Percentiles rank a stretch among this genome's conserved stretches.
Conservation (phyloP, 2,329 filamentous ascomycete genomes). For the Lithohypha guttulata region DNA sequence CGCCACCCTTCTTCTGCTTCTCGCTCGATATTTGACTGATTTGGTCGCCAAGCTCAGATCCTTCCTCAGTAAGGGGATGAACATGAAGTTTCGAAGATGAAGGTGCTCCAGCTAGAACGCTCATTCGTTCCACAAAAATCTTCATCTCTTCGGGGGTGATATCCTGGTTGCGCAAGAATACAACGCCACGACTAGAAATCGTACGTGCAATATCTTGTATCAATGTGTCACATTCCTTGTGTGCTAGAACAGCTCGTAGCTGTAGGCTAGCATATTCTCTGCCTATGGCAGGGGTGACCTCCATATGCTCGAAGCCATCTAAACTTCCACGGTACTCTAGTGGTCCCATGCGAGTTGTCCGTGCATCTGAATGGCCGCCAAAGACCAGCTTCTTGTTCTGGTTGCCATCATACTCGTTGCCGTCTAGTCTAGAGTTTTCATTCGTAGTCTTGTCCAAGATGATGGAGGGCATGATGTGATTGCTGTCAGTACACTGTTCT, state of each 20-base stretch:
- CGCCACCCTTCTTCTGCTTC: slow-evolving; percentile 40
- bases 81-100: slow-evolving; percentile 48
- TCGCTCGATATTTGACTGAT: slow-evolving; percentile 55
- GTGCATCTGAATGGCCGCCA: slow-evolving; percentile 1
- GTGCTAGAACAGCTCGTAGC: slow-evolving; percentile 40
- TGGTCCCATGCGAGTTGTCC: slow-evolving; percentile 19
- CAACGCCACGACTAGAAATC: slow-evolving; percentile 57
- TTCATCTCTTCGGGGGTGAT: slow-evolving; percentile 56
- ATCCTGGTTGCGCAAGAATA: slow-evolving; percentile 58
- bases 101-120: slow-evolving; percentile 50
- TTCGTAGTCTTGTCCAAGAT: too few species aligned
- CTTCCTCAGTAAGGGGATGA: slow-evolving; percentile 48
- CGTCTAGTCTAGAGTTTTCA: too few species aligned
- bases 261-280: slow-evolving; percentile 36
- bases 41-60: slow-evolving; percentile 45
- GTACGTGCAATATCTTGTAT: slow-evolving; percentile 58
- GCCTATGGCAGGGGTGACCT: slow-evolving; percentile 43
- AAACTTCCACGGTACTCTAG: slow-evolving; percentile 33
- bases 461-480: too few species aligned
- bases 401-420: too few species aligned
- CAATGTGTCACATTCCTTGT: slow-evolving; percentile 53
- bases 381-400: neutral
- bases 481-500: too few species aligned
- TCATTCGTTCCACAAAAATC: slow-evolving; percentile 49
- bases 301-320: slow-evolving; percentile 36